Evolutionary conservation across 441 rosid species (phyloP).

Genomic region (Capsella rubella): DNA sequence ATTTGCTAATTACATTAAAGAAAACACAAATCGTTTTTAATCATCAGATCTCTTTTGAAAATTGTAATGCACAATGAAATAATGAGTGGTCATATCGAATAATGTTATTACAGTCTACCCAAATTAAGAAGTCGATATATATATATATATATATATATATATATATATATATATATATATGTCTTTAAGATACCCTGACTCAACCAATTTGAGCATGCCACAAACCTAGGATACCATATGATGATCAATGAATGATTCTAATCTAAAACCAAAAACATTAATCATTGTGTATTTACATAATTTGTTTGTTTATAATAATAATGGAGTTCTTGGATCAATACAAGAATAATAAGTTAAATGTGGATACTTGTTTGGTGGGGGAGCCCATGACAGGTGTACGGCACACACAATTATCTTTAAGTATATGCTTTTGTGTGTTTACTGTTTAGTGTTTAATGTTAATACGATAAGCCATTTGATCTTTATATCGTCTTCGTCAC

Average conservation of each 20-base stretch:
- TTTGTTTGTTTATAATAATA: conserved; percentile 33
- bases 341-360: conserved; percentile 31
- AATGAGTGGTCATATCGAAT: background rate
- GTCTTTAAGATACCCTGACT: background rate
- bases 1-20: background rate
- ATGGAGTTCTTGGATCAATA: conserved; percentile 41
- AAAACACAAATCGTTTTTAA: conserved; percentile 22
- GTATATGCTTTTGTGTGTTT: too few species aligned
- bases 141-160: too few species aligned
- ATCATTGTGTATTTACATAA: conserved; percentile 33
- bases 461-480: background rate
- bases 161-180: too few species aligned
- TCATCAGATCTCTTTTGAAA: conserved; percentile 3
- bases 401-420: background rate
- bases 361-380: conserved; percentile 32
- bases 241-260: conserved; percentile 26
- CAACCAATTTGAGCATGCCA: conserved; percentile 19
- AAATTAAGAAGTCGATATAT: too few species aligned
- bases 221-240: conserved; percentile 37
- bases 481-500: conserved; percentile 15
- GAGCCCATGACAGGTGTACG: conserved; percentile 38
- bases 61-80: background rate
- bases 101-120: too few species aligned
- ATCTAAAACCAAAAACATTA: conserved; percentile 23
- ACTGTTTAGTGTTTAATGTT: background rate